Evolutionary conservation across 495 filamentous ascomycete species (phyloP), one percentile per base, ranked within the genome.

Genomic region (Penicillium cinerascens): DNA sequence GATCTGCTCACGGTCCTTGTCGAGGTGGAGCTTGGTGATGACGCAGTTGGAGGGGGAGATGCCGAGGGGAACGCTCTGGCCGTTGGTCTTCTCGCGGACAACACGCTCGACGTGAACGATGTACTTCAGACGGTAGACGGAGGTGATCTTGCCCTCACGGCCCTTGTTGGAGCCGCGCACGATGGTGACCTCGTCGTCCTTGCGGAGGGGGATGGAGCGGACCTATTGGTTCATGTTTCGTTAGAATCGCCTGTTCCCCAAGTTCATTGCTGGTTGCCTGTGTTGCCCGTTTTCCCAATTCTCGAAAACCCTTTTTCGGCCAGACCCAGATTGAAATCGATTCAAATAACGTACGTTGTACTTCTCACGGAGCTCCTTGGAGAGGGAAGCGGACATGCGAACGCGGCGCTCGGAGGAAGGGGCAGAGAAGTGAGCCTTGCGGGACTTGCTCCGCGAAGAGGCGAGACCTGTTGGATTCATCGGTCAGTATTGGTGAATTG

Each of bases 51-150:
- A 89, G 57, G 93, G 87, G 73, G 89, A 83, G 74, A 97, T 86
- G 69, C 87, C 87, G 70, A 96, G 75, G 53, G 90, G 91, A 15
- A 96, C 90, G 64, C 81, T 85, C 80, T 93, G 89, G 70, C 92
- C 91, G 72, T 88, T 92, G 69, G 82, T 85, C 85, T 97, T 97
- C 75, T 98, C 93, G 68, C 89, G 87, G 70, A 82, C 82, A 65
- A 98, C 83, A 56, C 90, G 87, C 84, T 96, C 91, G 71, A 95
- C 75, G 79, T 96, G 90, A 71, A 97, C 82, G 69, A 87, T 79
- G 77, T 89, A 98, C 80, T 97, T 97, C 65, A 96, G 88, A 76
- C 93, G 92, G 88, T 99, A 97, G 70, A 96, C 91, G 63, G 85
- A 86, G 66, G 84, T 91, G 77, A 98, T 81, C 78, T 95, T 68